Evolutionary conservation across 139 green algal species (phyloP).

Genomic region (Ettlia oleoabundans): DNA sequence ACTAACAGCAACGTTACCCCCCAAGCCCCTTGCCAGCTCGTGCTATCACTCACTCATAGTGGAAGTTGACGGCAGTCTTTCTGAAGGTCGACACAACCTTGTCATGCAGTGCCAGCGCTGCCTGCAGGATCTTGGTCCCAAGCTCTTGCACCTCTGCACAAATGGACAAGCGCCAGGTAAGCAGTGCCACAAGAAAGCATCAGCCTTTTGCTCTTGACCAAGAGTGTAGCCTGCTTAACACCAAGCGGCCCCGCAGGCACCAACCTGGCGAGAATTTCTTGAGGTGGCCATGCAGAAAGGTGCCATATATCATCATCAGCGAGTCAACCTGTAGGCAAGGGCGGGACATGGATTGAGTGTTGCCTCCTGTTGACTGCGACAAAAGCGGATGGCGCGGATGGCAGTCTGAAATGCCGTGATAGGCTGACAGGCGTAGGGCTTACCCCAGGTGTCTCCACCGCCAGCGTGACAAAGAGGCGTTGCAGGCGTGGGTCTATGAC

Average conservation of each 20-base stretch:
- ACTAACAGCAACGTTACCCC: too few relatives aligned
- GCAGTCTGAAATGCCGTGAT: too few relatives aligned
- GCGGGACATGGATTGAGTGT: too few relatives aligned
- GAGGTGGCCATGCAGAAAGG: constrained; percentile 82
- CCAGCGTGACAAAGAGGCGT: constrained; percentile 92
- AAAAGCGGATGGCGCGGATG: too few relatives aligned
- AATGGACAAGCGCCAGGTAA: not conserved
- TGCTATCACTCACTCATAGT: constrained; percentile 87
- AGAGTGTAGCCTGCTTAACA: too few relatives aligned
- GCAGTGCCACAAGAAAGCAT: not conserved
- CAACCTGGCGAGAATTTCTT: constrained; percentile 63
- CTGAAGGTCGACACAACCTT: constrained; percentile 84
- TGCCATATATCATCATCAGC: constrained; percentile 92
- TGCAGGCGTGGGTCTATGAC: constrained; percentile 91
- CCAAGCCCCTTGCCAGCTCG: too few relatives aligned
- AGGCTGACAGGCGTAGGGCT: too few relatives aligned
- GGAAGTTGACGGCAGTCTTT: constrained; percentile 93
- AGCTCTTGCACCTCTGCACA: constrained; percentile 72
- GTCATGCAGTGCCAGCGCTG: constrained; percentile 85
- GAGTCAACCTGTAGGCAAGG: too few relatives aligned
- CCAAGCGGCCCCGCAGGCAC: too few relatives aligned
- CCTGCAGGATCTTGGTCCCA: constrained; percentile 82
- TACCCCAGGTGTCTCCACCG: constrained; percentile 87
- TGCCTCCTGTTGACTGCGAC: too few relatives aligned
- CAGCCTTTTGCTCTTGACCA: too few relatives aligned